A percentile compares a stretch with the other conserved stretches of the same genome.
Evolutionary conservation across 192 early-diverging fungal genomes (phyloP).

Genomic region (Rhizophlyctis rosea): DNA sequence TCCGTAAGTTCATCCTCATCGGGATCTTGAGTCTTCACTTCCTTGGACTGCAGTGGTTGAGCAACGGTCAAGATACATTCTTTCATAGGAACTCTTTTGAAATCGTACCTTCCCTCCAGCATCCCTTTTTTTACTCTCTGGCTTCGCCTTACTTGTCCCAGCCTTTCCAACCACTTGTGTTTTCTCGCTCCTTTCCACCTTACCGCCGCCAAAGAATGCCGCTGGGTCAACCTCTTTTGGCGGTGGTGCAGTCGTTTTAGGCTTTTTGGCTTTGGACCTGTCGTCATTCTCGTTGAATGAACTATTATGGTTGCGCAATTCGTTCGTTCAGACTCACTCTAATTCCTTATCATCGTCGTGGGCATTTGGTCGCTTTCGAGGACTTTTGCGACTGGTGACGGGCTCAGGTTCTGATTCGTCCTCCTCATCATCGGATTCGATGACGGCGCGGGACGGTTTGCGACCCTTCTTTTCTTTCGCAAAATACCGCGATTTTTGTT

Average conservation of each 20-base stretch:
- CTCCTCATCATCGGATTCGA: slow-evolving; percentile 18
- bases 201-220: slow-evolving; percentile 8
- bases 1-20: too few relatives aligned
- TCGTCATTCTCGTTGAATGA: background rate
- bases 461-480: background rate
- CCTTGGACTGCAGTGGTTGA: too few relatives aligned
- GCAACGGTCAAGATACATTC: too few relatives aligned
- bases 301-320: background rate
- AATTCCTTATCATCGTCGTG: background rate
- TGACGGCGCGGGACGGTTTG: background rate
- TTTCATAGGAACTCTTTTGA: too few relatives aligned
- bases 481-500: slow-evolving; percentile 4
- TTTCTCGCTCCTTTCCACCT: slow-evolving; percentile 1
- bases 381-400: background rate
- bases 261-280: slow-evolving; percentile 1
- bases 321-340: background rate
- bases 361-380: background rate
- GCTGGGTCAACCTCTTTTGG: slow-evolving; percentile 6
- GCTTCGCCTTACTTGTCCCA: too few relatives aligned
- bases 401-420: background rate
- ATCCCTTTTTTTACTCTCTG: too few relatives aligned
- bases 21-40: too few relatives aligned
- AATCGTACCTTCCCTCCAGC: too few relatives aligned
- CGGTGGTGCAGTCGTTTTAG: background rate
- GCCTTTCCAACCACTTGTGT: background rate